These are phyloP conservation scores for Fusarium sp. DNA, from an alignment of 2,329 filamentous ascomycete genomes.

Conservation along the genomic window DNA sequence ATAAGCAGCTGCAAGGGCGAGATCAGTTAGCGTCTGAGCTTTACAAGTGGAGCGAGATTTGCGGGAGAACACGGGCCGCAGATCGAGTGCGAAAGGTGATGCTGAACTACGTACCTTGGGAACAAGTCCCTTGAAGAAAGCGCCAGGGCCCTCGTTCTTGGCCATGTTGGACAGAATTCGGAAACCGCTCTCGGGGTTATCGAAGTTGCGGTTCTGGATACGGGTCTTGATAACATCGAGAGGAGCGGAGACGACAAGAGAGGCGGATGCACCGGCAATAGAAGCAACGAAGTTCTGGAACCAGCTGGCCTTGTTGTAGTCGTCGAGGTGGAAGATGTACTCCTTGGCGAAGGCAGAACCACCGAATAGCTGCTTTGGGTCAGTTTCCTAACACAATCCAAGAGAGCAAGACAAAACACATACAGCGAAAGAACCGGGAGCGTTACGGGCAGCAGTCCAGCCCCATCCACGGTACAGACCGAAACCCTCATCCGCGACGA, in stretches of 20 bases:
- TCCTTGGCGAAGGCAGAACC: conserved; percentile 98
- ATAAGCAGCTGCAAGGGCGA: conserved; percentile 76
- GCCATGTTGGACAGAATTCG: conserved; percentile 93
- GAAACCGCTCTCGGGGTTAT: conserved; percentile 95
- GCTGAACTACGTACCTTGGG: conserved; percentile 73
- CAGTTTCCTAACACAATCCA: conserved; percentile 18
- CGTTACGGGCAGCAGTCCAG: conserved; percentile 97
- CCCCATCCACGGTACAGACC: conserved; percentile 95
- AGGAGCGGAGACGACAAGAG: conserved; percentile 94
- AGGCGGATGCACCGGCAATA: conserved; percentile 92
- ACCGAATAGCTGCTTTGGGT: conserved; percentile 81
- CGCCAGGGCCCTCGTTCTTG: conserved; percentile 83
- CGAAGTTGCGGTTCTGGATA: conserved; percentile 98
- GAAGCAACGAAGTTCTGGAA: conserved; percentile 97
- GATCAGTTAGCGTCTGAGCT: conserved; percentile 34
- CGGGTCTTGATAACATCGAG: conserved; percentile 98
- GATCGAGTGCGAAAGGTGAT: not conserved
- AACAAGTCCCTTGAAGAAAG: conserved; percentile 97
- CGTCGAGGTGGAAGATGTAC: conserved; percentile 86
- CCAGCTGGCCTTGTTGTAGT: conserved; percentile 97
- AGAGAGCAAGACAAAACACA: conserved; percentile 49
- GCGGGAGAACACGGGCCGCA: conserved; percentile 10
- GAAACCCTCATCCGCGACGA: conserved; percentile 93
- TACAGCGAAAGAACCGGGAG: conserved; percentile 95
- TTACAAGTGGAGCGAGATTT: conserved; percentile 22